Evolutionary conservation across 768 basidiomycete species (phyloP), one percentile per base, ranked within the genome.

Genomic region (Tubosaeta sp.): DNA sequence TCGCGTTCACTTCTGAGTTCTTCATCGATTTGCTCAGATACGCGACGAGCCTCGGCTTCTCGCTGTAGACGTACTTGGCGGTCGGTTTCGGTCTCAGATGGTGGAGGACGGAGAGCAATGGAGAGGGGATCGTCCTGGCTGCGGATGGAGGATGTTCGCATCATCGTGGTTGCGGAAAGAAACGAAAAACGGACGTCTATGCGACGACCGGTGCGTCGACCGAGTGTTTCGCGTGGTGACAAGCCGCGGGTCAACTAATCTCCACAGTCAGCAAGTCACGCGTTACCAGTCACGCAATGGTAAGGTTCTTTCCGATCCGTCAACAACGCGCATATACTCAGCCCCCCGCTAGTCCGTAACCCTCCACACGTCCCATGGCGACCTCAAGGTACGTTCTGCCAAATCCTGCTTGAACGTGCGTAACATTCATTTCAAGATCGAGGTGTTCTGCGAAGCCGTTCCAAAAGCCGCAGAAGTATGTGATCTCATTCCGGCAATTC

Each of bases 401-500:
- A n/a, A 25, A 9, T 12, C 1, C 16, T 8, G 12, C 31, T 11
- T 13, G 43, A 44, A 31, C 6, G 10, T 38, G 41, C 32, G 42
- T 38, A 50, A 42, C 34, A 44, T 48, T 16, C 42, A 33, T 35
- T 51, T 6, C 44, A 66, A 97, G 94, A 84, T 98, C 55, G 97
- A 99, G 71, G 67, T 99, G 12, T 98, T 98, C 72, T 98, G 97
- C 68, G 97, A 99, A 71, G 86, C 95, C 6, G 89, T 93, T 17
- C 97, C 97, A 22, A 92, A 93, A 69, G 78, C 94, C 11, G 92
- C 95, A 59, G 95, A 99, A 77, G 95, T 93, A 57, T n/a, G 56
- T 53, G 42, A 47, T 52, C 4, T 26, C 17, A 11, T 25, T 16
- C 35, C 31, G 17, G 47, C 13, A 38, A 53, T 45, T 37, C 31